Base-by-base conservation (phyloP, 495 filamentous ascomycete genomes). In the Cercophora samala region DNA sequence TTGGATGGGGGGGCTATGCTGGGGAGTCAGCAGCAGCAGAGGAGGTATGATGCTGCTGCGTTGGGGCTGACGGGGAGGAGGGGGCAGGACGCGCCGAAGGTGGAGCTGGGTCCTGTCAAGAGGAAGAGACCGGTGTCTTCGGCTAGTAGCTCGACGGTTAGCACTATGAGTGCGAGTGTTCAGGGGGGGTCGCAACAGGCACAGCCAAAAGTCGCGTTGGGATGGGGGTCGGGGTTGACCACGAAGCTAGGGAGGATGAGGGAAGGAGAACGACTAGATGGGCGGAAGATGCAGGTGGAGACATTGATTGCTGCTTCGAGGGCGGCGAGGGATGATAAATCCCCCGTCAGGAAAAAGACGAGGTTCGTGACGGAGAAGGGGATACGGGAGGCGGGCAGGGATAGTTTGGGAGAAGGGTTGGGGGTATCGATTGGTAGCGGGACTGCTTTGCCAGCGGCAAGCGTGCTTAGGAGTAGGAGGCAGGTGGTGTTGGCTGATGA, bases 351-450 rank as follows among this genome's bases (percentile, higher is more conserved):
- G 70, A 94, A 95, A 77, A 95, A 93, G 81, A 95, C 91, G 17
- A 81, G 92, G 19, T 95, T 96, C 72, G 85, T 92, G 52, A 93
- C 88, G 32, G 84, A 86, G 25, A 90, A 88, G 74, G 91, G 90
- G 0, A 92, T 91, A 65, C 85, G 85, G 71, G 90, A 91, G 74
- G 90, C 91, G 0, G 90, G 90, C 3, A 82, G 89, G 66, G 90
- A 93, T 68, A 92, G 91, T 72, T 68, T 92, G 4, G 89, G 89
- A 32, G 83, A 80, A 64, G 60, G 66, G 2, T 46, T 70, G 51
- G 66, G 64, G 6, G 58, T 68, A 55, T 55, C 60, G 63, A 66
- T 51, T 63, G 68, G 19, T 21, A 18, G 22, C 11, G 13, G 37
- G 8, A 46, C 15, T 0, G 37, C 37, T 9, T 56, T 56, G 22